Base-by-base conservation (phyloP, 2,329 filamentous ascomycete species). In the Stylonectria norvegica region DNA sequence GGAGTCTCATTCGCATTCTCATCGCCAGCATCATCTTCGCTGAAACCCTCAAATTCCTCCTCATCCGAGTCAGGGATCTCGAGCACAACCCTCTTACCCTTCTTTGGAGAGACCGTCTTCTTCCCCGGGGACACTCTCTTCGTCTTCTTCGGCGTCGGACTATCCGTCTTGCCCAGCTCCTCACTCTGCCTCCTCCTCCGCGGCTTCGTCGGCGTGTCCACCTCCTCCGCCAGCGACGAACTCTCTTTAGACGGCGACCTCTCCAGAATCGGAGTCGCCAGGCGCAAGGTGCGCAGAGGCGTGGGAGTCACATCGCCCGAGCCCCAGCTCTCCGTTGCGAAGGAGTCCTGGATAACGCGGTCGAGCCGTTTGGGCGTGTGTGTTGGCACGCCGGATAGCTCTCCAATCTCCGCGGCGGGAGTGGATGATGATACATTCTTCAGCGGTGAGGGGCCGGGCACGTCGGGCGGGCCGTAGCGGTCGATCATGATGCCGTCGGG, bases 1-100 rank as follows among this genome's bases (percentile, higher is more conserved):
- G 38, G 48, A 16, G 48, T 45, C 11, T 42, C 27, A 4, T 49
- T 43, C 8, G 48, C 46, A 12, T 49, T 43, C 2, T 43, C 42
- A 5, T 48, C 34, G 7, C 52, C 48, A 0, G 42, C 44, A 11
- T 40, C 33, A 3, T 49, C 40, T 12, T 49, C 38, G 29, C 37
- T 38, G 15, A 47, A 29, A 4, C 19, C 39, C 32, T 33, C 54
- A 36, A 56, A 57, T 2, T 57, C 52, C 5, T 72, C 70, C 9
- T 69, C 71, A 25, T 76, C 73, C 2, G 73, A 74, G 43, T 77
- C 73, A 0, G 73, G 70, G 20, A 77, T 75, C 41, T 75, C 71
- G 15, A 55, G 39, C 15, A 50, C 34, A 4, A 42, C 48, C 12
- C 30, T 48, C 23, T 49, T 52, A 2, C 41, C 46, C 19, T 40